Evolutionary conservation across 768 basidiomycete species (phyloP).

Genomic region (Chalciporus piperatus): DNA sequence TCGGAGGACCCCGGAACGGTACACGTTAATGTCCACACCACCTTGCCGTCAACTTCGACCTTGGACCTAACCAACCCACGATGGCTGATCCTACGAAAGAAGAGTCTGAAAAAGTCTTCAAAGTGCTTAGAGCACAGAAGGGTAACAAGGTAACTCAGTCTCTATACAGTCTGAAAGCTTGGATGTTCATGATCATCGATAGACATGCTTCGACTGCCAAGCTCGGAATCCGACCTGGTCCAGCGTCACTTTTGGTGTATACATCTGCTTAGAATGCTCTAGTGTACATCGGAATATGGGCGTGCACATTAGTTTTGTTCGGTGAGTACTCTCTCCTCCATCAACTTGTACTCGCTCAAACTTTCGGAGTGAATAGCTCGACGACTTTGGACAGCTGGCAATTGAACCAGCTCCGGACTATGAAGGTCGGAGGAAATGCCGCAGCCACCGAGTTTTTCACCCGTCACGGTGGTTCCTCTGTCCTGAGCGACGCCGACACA

Average conservation of each 20-base stretch:
- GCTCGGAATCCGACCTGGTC: conserved; percentile 98
- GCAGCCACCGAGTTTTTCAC: conserved; percentile 86
- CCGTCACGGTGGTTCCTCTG: conserved; percentile 74
- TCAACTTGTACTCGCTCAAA: conserved; percentile 6
- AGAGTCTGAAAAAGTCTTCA: conserved; percentile 86
- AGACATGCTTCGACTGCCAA: conserved; percentile 93
- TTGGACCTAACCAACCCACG: conserved; percentile 3
- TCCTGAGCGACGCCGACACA: conserved; percentile 70
- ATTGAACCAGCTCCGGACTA: conserved; percentile 82
- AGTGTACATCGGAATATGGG: conserved; percentile 95
- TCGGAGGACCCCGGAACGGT: conserved; percentile 16
- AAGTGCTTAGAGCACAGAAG: conserved; percentile 77
- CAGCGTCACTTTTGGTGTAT: conserved; percentile 93
- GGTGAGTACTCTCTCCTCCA: conserved; percentile 47
- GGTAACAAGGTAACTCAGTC: conserved; percentile 69
- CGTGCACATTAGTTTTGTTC: conserved; percentile 95
- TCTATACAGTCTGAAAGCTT: background rate
- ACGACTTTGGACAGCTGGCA: conserved; percentile 98
- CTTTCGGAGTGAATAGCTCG: conserved; percentile 54
- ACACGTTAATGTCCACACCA: conserved; percentile 16
- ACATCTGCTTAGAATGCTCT: conserved; percentile 97
- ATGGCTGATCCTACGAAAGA: conserved; percentile 82
- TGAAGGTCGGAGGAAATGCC: conserved; percentile 95
- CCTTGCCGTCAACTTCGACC: conserved; percentile 7
- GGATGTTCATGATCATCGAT: conserved; percentile 13